Conservation (phyloP, 106 monocot genomes). For the Dendrobium catenatum region DNA sequence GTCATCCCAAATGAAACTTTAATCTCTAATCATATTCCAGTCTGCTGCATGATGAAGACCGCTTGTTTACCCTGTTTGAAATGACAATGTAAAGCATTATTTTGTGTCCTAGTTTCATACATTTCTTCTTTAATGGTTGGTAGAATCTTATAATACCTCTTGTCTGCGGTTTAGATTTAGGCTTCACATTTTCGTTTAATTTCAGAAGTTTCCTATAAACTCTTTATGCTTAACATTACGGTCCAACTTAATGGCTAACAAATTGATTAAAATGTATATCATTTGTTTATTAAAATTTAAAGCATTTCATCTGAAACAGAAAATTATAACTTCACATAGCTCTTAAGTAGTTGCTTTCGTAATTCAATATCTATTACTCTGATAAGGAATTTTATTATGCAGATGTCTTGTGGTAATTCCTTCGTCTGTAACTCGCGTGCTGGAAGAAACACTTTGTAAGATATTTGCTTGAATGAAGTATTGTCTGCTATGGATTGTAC, state of each 20-base stretch:
- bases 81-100: neutral
- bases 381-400: slow-evolving; percentile 18
- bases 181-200: neutral
- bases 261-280: neutral
- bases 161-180: neutral
- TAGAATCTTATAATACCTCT: neutral
- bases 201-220: neutral
- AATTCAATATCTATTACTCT: neutral
- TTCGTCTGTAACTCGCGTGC: slow-evolving; percentile 8
- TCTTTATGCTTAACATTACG: neutral
- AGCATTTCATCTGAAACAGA: neutral
- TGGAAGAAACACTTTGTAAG: slow-evolving; percentile 14
- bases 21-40: too few species aligned
- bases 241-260: neutral
- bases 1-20: too few species aligned
- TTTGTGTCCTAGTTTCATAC: neutral
- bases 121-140: neutral
- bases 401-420: slow-evolving; percentile 16
- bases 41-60: neutral
- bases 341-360: neutral
- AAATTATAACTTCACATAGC: neutral
- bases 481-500: neutral
- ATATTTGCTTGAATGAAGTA: slow-evolving; percentile 11
- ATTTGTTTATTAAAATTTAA: neutral
- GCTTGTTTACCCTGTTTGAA: neutral